These are phyloP conservation scores for Massospora cicadina DNA, from an alignment of 371 early-diverging fungal species.

Conservation along the genomic window DNA sequence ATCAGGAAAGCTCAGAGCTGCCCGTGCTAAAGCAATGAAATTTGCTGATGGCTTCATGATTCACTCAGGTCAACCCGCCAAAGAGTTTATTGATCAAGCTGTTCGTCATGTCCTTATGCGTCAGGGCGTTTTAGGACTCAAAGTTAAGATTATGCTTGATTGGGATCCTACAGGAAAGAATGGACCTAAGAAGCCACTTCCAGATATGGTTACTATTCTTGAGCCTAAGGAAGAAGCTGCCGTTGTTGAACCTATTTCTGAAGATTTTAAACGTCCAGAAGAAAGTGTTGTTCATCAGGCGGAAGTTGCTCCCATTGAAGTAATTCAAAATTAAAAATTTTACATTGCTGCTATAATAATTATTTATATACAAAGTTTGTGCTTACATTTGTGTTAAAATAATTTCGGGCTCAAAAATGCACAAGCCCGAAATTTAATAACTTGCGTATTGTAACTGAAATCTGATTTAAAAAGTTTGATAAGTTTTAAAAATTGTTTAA, in stretches of 20 bases:
- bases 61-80: constrained; percentile 98
- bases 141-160: constrained; percentile 99
- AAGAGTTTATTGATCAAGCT: constrained; percentile 95
- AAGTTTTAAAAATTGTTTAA: too few species aligned
- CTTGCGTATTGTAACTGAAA: too few species aligned
- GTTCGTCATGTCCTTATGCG: constrained; percentile 97
- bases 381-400: too few species aligned
- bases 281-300: constrained; percentile 23
- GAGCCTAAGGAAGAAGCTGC: constrained; percentile 75
- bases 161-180: constrained; percentile 90
- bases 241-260: constrained; percentile 52
- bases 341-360: too few species aligned
- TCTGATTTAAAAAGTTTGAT: too few species aligned
- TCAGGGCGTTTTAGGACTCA: constrained; percentile 99
- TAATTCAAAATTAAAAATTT: neutral
- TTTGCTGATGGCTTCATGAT: constrained; percentile 99
- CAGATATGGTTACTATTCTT: constrained; percentile 94
- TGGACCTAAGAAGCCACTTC: constrained; percentile 93
- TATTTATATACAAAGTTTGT: too few species aligned
- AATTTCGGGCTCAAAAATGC: too few species aligned
- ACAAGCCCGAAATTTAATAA: too few species aligned
- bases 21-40: constrained; percentile 99
- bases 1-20: constrained; percentile 99
- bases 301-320: constrained; percentile 19
- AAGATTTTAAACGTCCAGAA: constrained; percentile 42